Evolutionary conservation across 441 rosid genomes (phyloP).

Genomic region (Croton setiger): DNA sequence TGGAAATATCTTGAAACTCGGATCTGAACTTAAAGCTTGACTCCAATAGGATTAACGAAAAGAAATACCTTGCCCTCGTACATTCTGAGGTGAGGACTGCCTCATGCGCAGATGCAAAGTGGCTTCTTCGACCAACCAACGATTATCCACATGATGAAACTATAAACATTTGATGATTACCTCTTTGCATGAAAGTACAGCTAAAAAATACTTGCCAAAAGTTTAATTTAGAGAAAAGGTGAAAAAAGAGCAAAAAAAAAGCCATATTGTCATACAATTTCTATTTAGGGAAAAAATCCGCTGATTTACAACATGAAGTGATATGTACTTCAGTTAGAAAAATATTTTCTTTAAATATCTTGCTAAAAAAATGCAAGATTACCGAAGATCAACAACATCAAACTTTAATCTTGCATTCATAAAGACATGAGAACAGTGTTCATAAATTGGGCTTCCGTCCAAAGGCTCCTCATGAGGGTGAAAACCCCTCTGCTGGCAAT

Average conservation of each 20-base stretch:
- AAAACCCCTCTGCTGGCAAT: conserved; percentile 95
- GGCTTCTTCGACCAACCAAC: neutral
- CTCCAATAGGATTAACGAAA: too few species aligned
- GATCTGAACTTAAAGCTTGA: too few species aligned
- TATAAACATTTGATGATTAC: neutral
- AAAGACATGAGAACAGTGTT: conserved; percentile 93
- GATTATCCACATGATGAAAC: too few species aligned
- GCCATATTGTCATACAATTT: conserved; percentile 3
- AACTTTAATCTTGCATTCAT: conserved; percentile 61
- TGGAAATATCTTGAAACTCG: too few species aligned
- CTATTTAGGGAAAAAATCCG: neutral
- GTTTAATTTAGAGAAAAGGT: neutral
- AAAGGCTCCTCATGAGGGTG: conserved; percentile 90
- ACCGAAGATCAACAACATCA: conserved; percentile 86
- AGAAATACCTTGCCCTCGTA: too few species aligned
- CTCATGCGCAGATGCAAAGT: neutral
- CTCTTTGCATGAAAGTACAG: neutral
- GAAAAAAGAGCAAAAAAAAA: neutral
- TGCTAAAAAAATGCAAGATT: conserved; percentile 18
- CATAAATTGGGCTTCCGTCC: conserved; percentile 80
- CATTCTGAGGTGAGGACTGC: too few species aligned
- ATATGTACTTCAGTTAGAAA: neutral
- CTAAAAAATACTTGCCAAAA: neutral
- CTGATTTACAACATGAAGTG: conserved; percentile 25
- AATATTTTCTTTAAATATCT: conserved; percentile 2